Conservation (phyloP, 805 yeast genomes). For the Sugiyamaella chiloensis region DNA sequence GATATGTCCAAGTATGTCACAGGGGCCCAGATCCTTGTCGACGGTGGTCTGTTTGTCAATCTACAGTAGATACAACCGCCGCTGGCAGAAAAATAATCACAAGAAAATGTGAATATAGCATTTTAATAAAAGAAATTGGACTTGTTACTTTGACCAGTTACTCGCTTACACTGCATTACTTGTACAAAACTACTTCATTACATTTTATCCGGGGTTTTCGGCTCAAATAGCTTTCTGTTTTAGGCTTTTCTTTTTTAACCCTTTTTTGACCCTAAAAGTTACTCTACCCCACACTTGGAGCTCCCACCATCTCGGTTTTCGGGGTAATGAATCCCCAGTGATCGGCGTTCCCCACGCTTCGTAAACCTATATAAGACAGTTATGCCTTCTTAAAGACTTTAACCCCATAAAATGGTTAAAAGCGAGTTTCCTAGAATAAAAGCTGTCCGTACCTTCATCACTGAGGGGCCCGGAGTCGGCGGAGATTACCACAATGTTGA, state of each 20-base stretch:
- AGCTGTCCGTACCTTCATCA: slow-evolving; percentile 41
- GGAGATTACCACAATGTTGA: slow-evolving; percentile 52
- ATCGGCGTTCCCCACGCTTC: not conserved
- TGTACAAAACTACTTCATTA: no score
- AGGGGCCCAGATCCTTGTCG: slow-evolving; percentile 76
- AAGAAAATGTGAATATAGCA: not conserved
- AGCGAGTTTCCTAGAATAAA: slow-evolving; percentile 43
- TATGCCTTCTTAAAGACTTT: no score
- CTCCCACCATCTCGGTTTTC: not conserved
- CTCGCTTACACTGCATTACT: no score
- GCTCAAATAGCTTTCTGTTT: no score
- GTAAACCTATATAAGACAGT: no score
- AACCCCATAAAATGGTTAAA: not conserved
- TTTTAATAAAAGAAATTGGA: no score
- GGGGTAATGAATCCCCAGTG: slow-evolving; percentile 1
- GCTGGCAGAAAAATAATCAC: no score
- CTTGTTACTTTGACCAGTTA: no score
- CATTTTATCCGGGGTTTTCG: no score
- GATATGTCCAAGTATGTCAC: slow-evolving; percentile 75
- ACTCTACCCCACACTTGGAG: not conserved
- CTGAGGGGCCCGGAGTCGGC: slow-evolving; percentile 46
- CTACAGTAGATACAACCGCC: slow-evolving; percentile 37
- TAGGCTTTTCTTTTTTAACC: no score
- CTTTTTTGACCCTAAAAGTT: no score
- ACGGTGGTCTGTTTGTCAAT: slow-evolving; percentile 66